Evolutionary conservation across 352 stramenopile genomes (phyloP).

Genomic region (Phytophthora uliginosa): DNA sequence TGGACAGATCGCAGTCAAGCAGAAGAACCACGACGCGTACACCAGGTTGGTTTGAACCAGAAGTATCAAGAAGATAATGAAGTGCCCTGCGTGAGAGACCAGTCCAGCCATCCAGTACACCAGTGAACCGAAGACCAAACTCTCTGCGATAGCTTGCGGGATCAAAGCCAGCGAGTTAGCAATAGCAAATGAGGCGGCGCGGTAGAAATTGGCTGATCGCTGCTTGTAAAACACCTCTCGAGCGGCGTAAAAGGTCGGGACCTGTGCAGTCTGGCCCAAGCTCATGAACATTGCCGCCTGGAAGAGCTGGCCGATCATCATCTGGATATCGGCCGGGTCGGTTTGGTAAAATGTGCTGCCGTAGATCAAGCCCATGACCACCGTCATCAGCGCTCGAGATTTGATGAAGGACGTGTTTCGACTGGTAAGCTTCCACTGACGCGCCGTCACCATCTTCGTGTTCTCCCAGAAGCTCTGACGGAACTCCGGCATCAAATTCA

Average conservation of each 20-base stretch:
- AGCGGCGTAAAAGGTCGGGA: constrained; percentile 79
- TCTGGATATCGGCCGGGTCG: constrained; percentile 44
- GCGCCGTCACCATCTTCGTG: constrained; percentile 43
- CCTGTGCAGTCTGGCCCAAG: constrained; percentile 75
- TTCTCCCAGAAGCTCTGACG: constrained; percentile 31
- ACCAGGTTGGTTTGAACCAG: constrained; percentile 44
- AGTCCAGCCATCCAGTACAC: constrained; percentile 86
- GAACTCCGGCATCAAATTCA: constrained; percentile 66
- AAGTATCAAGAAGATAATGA: constrained; percentile 45
- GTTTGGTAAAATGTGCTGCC: constrained; percentile 59
- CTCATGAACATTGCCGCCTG: constrained; percentile 83
- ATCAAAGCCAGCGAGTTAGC: constrained; percentile 40
- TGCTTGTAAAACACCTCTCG: constrained; percentile 89
- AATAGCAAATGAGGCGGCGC: constrained; percentile 74
- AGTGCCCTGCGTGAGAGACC: constrained; percentile 26
- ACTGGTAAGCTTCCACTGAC: constrained; percentile 56
- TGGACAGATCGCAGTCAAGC: constrained; percentile 38
- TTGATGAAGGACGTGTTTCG: constrained; percentile 52
- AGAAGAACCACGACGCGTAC: constrained; percentile 50
- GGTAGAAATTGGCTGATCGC: constrained; percentile 79
- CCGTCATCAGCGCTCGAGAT: constrained; percentile 41
- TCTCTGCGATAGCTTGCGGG: constrained; percentile 55
- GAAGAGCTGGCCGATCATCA: constrained; percentile 83
- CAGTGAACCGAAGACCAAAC: constrained; percentile 75
- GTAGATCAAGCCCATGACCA: constrained; percentile 62